phyloP scores from a whole-genome alignment of 306 rosid species.

The Astragalus membranaceus region DNA sequence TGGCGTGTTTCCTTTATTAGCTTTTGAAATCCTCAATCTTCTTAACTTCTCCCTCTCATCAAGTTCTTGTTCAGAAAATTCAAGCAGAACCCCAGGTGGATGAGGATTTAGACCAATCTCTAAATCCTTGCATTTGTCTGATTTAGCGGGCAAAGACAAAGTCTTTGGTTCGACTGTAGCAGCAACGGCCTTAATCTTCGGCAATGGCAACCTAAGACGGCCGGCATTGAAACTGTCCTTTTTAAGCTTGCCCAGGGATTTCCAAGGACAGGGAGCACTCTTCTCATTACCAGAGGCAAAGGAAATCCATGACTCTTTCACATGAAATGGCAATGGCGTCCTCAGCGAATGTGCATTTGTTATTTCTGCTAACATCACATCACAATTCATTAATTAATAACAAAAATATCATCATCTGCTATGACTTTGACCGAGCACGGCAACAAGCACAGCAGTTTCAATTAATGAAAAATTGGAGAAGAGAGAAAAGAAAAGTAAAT shows the following conservation, averaged over 20 bases:
- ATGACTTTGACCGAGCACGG: neutral
- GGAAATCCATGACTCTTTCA: slow-evolving; percentile 29
- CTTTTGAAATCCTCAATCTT: slow-evolving; percentile 78
- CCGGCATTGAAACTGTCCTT: slow-evolving; percentile 23
- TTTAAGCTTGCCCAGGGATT: slow-evolving; percentile 23
- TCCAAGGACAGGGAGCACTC: slow-evolving; percentile 36
- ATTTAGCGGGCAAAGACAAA: slow-evolving; percentile 18
- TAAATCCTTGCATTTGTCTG: slow-evolving; percentile 22
- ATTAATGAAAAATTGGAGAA: neutral
- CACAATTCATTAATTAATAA: neutral
- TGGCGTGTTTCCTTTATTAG: slow-evolving; percentile 80
- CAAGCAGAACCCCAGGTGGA: neutral
- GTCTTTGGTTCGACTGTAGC: slow-evolving; percentile 59
- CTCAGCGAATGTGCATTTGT: slow-evolving; percentile 51
- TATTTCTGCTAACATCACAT: slow-evolving; percentile 44
- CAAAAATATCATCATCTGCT: too few relatives aligned
- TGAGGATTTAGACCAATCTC: slow-evolving; percentile 19
- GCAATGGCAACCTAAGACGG: slow-evolving; percentile 14
- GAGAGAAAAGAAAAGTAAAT: neutral
- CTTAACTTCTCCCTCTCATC: slow-evolving; percentile 70
- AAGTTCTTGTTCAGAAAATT: slow-evolving; percentile 24
- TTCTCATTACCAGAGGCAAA: slow-evolving; percentile 34
- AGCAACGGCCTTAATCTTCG: slow-evolving; percentile 64
- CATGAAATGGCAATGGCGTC: slow-evolving; percentile 32
- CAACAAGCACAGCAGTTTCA: neutral